Percentiles rank a stretch among this genome's conserved stretches.
Conservation (phyloP, 2,329 filamentous ascomycete species). For the Lachnellula cervina region DNA sequence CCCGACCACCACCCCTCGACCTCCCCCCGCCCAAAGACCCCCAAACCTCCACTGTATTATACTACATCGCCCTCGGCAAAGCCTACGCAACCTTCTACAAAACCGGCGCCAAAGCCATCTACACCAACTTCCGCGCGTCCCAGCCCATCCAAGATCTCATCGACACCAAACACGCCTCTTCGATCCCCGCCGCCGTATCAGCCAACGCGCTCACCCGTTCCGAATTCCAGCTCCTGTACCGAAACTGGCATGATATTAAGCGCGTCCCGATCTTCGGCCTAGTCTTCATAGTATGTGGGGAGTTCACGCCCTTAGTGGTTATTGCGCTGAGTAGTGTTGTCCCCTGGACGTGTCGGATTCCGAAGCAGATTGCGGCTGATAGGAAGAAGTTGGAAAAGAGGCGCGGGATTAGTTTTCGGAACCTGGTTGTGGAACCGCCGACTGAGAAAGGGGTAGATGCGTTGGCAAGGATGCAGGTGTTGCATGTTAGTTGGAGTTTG, state of each 20-base stretch:
- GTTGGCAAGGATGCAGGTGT: slow-evolving; percentile 35
- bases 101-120: slow-evolving; percentile 70
- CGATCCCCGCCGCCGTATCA: slow-evolving; percentile 30
- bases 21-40: slow-evolving; percentile 52
- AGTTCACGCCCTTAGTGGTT: slow-evolving; percentile 79
- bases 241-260: slow-evolving; percentile 67
- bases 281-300: slow-evolving; percentile 72
- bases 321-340: slow-evolving; percentile 65
- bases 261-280: slow-evolving; percentile 75
- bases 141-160: slow-evolving; percentile 44
- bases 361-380: slow-evolving; percentile 61
- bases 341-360: slow-evolving; percentile 78
- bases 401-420: slow-evolving; percentile 45
- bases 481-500: slow-evolving; percentile 38
- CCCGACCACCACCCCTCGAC: slow-evolving; percentile 64
- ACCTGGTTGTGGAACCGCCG: slow-evolving; percentile 27
- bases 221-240: slow-evolving; percentile 64
- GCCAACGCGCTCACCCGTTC: slow-evolving; percentile 50
- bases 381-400: slow-evolving; percentile 50
- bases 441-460: slow-evolving; percentile 20
- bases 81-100: slow-evolving; percentile 86
- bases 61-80: slow-evolving; percentile 48
- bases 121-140: slow-evolving; percentile 54
- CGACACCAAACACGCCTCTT: slow-evolving; percentile 35
- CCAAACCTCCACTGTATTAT: slow-evolving; percentile 33